Conservation (phyloP, 148 eudicot genomes). For the Vaccinium macrocarpon region DNA sequence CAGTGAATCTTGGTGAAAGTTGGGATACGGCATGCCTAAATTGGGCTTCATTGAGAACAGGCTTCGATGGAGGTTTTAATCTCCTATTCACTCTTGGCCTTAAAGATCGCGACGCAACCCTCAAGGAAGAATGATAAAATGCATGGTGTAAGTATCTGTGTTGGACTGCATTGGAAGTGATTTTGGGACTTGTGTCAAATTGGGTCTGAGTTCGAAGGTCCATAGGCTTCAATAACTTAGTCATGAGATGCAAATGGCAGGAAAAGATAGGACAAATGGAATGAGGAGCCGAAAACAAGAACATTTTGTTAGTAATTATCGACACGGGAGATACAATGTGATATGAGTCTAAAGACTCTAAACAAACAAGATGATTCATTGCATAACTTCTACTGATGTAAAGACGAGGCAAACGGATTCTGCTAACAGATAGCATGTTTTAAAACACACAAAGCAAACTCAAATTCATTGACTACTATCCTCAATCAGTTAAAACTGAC, state of each 20-base stretch:
- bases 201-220: neutral
- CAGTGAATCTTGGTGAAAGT: constrained; percentile 73
- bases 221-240: constrained; percentile 2
- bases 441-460: neutral
- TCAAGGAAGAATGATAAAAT: constrained; percentile 29
- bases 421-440: constrained; percentile 5
- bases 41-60: constrained; percentile 51
- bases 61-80: constrained; percentile 41
- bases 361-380: neutral
- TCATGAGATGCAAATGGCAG: neutral
- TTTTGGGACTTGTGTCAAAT: neutral
- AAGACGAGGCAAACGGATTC: neutral
- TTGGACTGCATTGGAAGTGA: neutral
- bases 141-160: constrained; percentile 8
- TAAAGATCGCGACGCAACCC: constrained; percentile 40
- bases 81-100: constrained; percentile 51
- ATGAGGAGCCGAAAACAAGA: neutral
- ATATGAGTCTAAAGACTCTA: neutral
- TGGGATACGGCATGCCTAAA: constrained; percentile 46
- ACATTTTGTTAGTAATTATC: neutral
- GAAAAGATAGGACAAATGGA: neutral
- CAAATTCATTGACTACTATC: too few relatives aligned
- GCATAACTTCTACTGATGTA: neutral
- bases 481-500: too few relatives aligned
- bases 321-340: neutral